Base-by-base conservation (phyloP, 306 rosid species). In the Calophaca sinica region DNA sequence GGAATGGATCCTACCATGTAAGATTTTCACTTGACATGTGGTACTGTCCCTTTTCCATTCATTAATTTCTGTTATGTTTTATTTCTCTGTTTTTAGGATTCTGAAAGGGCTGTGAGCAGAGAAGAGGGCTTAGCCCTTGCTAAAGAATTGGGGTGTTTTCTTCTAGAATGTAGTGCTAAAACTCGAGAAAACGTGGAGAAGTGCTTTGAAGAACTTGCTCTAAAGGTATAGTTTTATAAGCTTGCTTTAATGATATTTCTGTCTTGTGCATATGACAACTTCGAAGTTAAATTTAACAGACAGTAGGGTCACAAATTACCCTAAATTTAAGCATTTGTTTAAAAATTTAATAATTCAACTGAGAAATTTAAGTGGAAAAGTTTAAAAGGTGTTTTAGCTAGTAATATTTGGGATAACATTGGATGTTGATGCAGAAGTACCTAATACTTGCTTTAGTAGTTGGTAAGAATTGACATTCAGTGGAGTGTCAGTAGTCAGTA, bases 91-190 rank as follows among this genome's bases (percentile, higher is more conserved):
- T 15, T 70, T 41, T 78, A 94, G 99, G 97, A 90, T 50, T 86
- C 91, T 72, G 97, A 90, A 82, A 92, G 97, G 79, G 92, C 77
- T 67, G 99, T 92, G 46, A 92, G 92, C 79, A 87, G 86, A 84
- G 97, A 91, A 70, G 99, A 94, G 88, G 96, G 99, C 44, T 79
- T 87, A 62, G 89, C 96, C 35, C 89, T 94, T 42, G 96, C 99
- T 55, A 88, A 88, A 72, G 96, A 87, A 83, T 80, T 92, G 42
- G 99, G 99, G 64, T 87, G 91, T 52, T 62, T 82, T 81, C 94
- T 90, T 76, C 84, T 90, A 54, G 99, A 94, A 86, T 90, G 97
- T 29, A 94, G 99, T 72, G 99, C 97, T 77, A 94, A 86, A 86
- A 92, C 96, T 5, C 81, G 96, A 85, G 96, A 90, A 74, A 94